Base-by-base conservation (phyloP, 2,329 filamentous ascomycete genomes). In the Fusarium buharicum region DNA sequence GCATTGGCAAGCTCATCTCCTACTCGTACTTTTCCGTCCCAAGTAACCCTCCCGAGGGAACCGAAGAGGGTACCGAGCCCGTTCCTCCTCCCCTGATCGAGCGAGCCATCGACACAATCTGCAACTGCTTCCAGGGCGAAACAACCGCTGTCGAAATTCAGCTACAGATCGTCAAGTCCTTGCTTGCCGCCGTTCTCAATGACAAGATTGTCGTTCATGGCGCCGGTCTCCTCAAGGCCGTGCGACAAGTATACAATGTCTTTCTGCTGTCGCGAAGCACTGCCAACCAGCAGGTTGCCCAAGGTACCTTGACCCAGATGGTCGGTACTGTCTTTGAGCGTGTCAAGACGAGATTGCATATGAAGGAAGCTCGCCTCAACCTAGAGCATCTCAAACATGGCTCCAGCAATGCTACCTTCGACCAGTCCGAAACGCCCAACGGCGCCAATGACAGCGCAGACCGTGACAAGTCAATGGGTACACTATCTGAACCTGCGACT, bases 191-290 rank as follows among this genome's bases (percentile, higher is more conserved):
- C 13, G 95, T 99, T 13, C 81, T 99, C 64, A 98, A 98, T 74
- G 95, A 99, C 80, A 99, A 98, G 80, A 97, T 98, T 65, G 93
- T 99, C 38, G 96, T 99, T 2, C 95, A 99, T 75, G 95, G 95
- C 56, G 94, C 95, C 33, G 96, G 95, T 63, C 84, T 99, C 61
- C 83, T 99, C 65, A 99, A 99, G 80, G 94, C 95, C 50, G 93
- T 99, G 65, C 90, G 95, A 68, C 92, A 98, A 77, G 96, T 97
- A 55, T 99, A 99, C 82, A 99, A 99, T 80, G 96, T 99, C 69
- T 99, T 99, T 76, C 83, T 99, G 58, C 86, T 98, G 46, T 98
- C 94, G 66, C 93, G 95, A 73, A 97, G 90, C 64, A 96, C 90
- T 63, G 87, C 92, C 53, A 99, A 98, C 74, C 95, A 99, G 80